Evolutionary conservation across 208 protist genomes (phyloP).

Genomic region (Trypanosoma boissoni): DNA sequence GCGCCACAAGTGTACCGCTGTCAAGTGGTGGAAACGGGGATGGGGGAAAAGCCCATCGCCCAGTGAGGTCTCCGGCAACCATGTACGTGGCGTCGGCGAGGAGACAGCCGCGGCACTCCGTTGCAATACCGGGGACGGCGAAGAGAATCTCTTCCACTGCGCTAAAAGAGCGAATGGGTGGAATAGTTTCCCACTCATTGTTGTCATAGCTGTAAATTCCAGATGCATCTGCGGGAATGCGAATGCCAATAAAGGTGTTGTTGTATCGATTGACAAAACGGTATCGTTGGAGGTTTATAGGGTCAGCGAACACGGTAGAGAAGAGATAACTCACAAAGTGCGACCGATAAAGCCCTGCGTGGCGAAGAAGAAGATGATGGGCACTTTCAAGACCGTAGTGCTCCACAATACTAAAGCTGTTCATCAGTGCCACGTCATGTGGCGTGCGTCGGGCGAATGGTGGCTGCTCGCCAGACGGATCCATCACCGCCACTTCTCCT

Average conservation of each 20-base stretch:
- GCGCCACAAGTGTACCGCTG: slow-evolving; percentile 29
- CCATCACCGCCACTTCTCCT: not conserved
- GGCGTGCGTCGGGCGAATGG: slow-evolving; percentile 20
- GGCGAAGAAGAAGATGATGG: slow-evolving; percentile 72
- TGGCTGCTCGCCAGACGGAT: not conserved
- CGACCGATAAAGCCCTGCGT: slow-evolving; percentile 72
- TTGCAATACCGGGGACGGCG: slow-evolving; percentile 82
- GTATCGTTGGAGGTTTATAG: slow-evolving; percentile 32
- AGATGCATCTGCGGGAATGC: slow-evolving; percentile 36
- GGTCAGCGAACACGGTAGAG: slow-evolving; percentile 41
- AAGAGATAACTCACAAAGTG: slow-evolving; percentile 85
- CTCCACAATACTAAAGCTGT: slow-evolving; percentile 88
- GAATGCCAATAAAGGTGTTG: slow-evolving; percentile 58
- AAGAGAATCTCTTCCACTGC: slow-evolving; percentile 88
- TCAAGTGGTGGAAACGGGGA: slow-evolving; percentile 21
- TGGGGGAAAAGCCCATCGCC: slow-evolving; percentile 43
- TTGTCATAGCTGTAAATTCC: not conserved
- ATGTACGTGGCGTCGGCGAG: slow-evolving; percentile 87
- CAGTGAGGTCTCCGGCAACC: slow-evolving; percentile 74
- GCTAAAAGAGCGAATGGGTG: slow-evolving; percentile 65
- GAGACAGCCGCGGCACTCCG: slow-evolving; percentile 80
- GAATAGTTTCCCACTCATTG: slow-evolving; percentile 5
- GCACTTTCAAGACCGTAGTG: slow-evolving; percentile 72
- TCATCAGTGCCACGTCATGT: slow-evolving; percentile 70
- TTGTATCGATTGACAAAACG: slow-evolving; percentile 75